Evolutionary conservation across 148 eudicot species (phyloP).

Genomic region (Spergularia bocconei): DNA sequence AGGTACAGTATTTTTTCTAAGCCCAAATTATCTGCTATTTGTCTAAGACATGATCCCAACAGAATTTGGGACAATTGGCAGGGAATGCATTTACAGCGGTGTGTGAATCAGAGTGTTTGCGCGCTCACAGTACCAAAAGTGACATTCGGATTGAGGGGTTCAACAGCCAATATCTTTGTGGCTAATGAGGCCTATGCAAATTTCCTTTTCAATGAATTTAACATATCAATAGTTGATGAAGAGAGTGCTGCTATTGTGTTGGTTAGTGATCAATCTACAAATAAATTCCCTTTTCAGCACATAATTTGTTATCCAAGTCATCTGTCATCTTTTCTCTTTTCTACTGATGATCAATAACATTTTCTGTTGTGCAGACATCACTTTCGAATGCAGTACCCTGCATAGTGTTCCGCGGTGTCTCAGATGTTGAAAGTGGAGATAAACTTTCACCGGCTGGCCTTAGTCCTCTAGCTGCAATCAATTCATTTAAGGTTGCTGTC

Average conservation of each 20-base stretch:
- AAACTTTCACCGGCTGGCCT: slow-evolving; percentile 19
- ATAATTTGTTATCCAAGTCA: too few relatives aligned
- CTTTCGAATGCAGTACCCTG: slow-evolving; percentile 53
- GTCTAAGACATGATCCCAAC: too few relatives aligned
- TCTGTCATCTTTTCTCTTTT: neutral
- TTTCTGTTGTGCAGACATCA: slow-evolving; percentile 31
- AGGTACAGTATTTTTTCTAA: slow-evolving; percentile 23
- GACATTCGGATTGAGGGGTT: slow-evolving; percentile 42
- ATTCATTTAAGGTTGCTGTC: slow-evolving; percentile 48
- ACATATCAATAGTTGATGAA: slow-evolving; percentile 53
- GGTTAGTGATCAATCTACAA: slow-evolving; percentile 18
- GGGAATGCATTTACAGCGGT: slow-evolving; percentile 42
- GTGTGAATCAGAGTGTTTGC: slow-evolving; percentile 45
- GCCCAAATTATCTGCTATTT: neutral
- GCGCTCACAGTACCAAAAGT: slow-evolving; percentile 39
- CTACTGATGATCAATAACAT: neutral
- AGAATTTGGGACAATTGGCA: slow-evolving; percentile 11
- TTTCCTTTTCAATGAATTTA: slow-evolving; percentile 40
- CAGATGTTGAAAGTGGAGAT: slow-evolving; percentile 49
- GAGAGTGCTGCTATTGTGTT: slow-evolving; percentile 58
- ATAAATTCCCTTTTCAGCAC: too few relatives aligned
- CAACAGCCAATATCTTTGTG: slow-evolving; percentile 47
- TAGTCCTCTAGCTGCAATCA: slow-evolving; percentile 43
- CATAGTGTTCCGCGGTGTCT: slow-evolving; percentile 53
- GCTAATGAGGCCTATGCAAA: slow-evolving; percentile 49